phyloP scores from a whole-genome alignment of 768 basidiomycete genomes.

The Leccinum rimulosum region DNA sequence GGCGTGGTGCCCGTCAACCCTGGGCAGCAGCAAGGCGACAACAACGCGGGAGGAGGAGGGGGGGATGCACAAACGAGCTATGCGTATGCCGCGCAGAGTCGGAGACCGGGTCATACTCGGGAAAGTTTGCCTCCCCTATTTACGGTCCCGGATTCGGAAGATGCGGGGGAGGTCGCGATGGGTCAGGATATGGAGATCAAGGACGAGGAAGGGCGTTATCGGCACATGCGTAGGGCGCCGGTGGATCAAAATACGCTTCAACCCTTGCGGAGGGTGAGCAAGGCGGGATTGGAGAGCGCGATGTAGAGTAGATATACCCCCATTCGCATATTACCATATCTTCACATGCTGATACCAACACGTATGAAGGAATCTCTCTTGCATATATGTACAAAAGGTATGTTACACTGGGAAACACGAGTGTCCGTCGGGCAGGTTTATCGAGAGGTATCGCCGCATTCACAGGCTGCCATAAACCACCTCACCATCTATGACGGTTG shows the following conservation, averaged over 20 bases:
- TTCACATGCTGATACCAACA: constrained; percentile 1
- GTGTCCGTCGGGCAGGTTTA: too few relatives aligned
- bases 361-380: not conserved
- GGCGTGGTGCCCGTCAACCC: constrained; percentile 19
- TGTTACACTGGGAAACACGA: not conserved
- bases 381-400: not conserved
- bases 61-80: constrained; percentile 37
- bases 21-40: constrained; percentile 10
- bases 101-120: constrained; percentile 62
- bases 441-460: not conserved
- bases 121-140: constrained; percentile 56
- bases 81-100: constrained; percentile 43
- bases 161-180: constrained; percentile 36
- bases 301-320: constrained; percentile 18
- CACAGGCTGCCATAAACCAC: constrained; percentile 54
- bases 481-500: constrained; percentile 75
- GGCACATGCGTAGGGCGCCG: constrained; percentile 83
- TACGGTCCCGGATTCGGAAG: constrained; percentile 28
- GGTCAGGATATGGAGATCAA: constrained; percentile 89
- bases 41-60: constrained; percentile 6
- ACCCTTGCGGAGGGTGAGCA: constrained; percentile 86
- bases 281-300: constrained; percentile 86
- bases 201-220: constrained; percentile 80
- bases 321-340: constrained; percentile 7
- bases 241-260: constrained; percentile 87